These are phyloP conservation scores for Ustilago shanxiensis DNA, from an alignment of 1,284 basidiomycete genomes.

Conservation along the genomic window DNA sequence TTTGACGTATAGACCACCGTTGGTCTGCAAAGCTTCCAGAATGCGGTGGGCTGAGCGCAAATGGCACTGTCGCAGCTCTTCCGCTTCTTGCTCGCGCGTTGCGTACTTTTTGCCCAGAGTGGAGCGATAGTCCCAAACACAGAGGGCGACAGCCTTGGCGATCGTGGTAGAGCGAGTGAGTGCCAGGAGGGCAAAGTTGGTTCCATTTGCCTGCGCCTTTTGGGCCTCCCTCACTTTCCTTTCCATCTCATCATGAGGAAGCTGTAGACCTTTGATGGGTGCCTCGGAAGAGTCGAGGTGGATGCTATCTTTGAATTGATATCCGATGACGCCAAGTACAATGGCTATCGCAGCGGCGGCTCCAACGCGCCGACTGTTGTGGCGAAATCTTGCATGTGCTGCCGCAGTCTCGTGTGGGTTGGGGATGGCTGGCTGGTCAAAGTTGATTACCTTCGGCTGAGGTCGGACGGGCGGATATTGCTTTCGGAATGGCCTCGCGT, in stretches of 20 bases:
- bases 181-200: conserved; percentile 61
- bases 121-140: conserved; percentile 68
- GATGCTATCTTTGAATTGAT: conserved; percentile 39
- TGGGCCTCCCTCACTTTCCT: conserved; percentile 53
- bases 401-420: conserved; percentile 65
- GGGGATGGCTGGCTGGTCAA: conserved; percentile 67
- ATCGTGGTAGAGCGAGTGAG: conserved; percentile 66
- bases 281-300: conserved; percentile 51
- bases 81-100: conserved; percentile 50
- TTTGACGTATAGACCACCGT: conserved; percentile 95
- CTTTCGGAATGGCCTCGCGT: conserved; percentile 51
- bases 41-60: conserved; percentile 66
- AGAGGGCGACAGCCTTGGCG: conserved; percentile 66
- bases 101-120: conserved; percentile 59
- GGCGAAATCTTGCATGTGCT: conserved; percentile 62
- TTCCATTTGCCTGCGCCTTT: conserved; percentile 44
- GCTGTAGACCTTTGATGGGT: conserved; percentile 40
- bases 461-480: conserved; percentile 59
- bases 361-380: conserved; percentile 32
- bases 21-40: conserved; percentile 71
- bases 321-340: conserved; percentile 35
- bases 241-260: conserved; percentile 61
- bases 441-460: conserved; percentile 60
- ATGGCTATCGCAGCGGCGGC: conserved; percentile 15
- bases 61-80: conserved; percentile 65